Conservation (phyloP, 768 basidiomycete genomes). For the Trametopsis cervina region DNA sequence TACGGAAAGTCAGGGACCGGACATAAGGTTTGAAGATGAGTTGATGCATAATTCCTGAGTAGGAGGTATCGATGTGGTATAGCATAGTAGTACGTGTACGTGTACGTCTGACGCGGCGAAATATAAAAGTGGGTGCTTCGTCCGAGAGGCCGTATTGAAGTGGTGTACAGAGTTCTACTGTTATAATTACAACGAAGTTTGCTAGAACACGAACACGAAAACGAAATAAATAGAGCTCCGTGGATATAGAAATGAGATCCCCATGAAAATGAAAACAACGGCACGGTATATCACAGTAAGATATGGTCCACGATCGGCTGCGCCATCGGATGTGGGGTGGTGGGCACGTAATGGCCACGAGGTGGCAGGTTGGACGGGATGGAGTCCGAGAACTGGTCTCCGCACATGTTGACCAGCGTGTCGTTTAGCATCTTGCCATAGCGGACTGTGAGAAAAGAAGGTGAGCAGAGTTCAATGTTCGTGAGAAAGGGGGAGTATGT, state of each 20-base stretch:
- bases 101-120: too few species aligned
- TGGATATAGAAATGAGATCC: too few species aligned
- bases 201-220: conserved; percentile 6
- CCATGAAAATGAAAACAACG: too few species aligned
- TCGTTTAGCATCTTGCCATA: conserved; percentile 54
- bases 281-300: conserved; percentile 1
- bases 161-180: not conserved
- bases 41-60: not conserved
- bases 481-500: conserved; percentile 1
- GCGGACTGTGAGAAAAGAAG: conserved; percentile 26
- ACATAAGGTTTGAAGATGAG: conserved; percentile 10
- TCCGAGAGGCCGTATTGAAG: not conserved
- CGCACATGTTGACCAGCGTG: conserved; percentile 19
- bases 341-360: conserved; percentile 3
- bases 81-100: too few species aligned
- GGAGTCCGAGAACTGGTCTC: conserved; percentile 16
- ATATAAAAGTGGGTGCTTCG: too few species aligned
- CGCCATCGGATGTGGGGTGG: conserved; percentile 1
- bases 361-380: conserved; percentile 7
- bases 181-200: conserved; percentile 3
- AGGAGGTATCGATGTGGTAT: not conserved
- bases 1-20: not conserved
- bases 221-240: not conserved
- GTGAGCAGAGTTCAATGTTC: not conserved
- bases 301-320: conserved; percentile 8